Base-by-base conservation (phyloP, 2,329 filamentous ascomycete genomes). In the Botryosphaeria dothidea region DNA sequence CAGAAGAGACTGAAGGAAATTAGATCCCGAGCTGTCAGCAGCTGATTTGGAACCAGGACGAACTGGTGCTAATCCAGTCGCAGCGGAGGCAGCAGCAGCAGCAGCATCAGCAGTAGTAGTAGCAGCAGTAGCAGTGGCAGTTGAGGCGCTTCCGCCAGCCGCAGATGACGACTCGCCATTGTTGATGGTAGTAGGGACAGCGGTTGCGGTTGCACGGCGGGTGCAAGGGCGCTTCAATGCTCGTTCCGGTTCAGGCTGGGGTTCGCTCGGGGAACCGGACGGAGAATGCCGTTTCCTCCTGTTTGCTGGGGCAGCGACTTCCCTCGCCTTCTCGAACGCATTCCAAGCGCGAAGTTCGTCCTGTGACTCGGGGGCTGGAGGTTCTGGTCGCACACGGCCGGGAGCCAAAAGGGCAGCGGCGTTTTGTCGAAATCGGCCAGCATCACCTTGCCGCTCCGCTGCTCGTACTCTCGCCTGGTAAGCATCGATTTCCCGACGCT, bases 311-410 rank as follows among this genome's bases (percentile, higher is more conserved):
- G 79, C 75, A 23, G 83, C 64, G 25, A 34, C 68, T 67, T 93
- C 90, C 68, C 92, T 86, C 48, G 92, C 93, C 75, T 90, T 91
- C 70, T 97, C 93, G 68, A 98, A 89, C 21, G 91, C 92, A 67
- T 93, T 92, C 95, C 94, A 97, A 3, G 94, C 92, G 65, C 88
- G 85, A 62, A 90, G 84, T 76, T 96, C 93, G 70, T 97, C 93
- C 46, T 89, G 81, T 7, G 90, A 91, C 76, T 96, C 91, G 41
- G 87, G 86, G 46, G 88, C 85, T 36, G 85, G 85, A 17, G 78
- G 80, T 71, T 72, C 70, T 70, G 23, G 77, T 17, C 51, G 29
- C 4, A 31, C 73, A 51, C 72, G 74, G 65, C 70, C 69, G 66
- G 71, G 70, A 62, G 87, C 85, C 54, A 89, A 80, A 51, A 89